Evolutionary conservation across 129 eudicot species (phyloP).

Genomic region (Solidago caesia): DNA sequence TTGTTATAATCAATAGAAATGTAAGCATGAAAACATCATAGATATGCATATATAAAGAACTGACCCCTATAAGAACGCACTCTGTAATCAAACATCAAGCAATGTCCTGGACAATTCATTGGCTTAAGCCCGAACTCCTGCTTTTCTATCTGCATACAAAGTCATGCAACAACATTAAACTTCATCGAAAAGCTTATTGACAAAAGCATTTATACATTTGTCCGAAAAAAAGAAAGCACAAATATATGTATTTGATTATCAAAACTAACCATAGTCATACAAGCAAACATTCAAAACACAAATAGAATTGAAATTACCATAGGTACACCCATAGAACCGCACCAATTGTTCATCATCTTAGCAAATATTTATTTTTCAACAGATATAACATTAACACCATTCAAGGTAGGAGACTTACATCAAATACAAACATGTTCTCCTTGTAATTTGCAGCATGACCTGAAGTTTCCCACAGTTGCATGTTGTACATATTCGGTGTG

Average conservation of each 20-base stretch:
- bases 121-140: conserved; percentile 97
- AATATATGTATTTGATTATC: background rate
- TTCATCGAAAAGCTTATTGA: conserved; percentile 2
- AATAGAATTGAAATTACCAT: background rate
- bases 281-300: background rate
- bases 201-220: background rate
- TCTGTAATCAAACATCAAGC: conserved; percentile 76
- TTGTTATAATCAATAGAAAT: conserved; percentile 7
- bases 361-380: background rate
- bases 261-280: background rate
- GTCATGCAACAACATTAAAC: conserved; percentile 15
- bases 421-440: conserved; percentile 91
- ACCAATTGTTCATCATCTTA: background rate
- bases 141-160: conserved; percentile 66
- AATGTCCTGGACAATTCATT: conserved; percentile 97
- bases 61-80: conserved; percentile 90
- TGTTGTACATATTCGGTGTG: conserved; percentile 84
- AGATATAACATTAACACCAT: background rate
- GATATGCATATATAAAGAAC: conserved; percentile 4
- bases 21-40: background rate
- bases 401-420: conserved; percentile 41
- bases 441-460: conserved; percentile 95
- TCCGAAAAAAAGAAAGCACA: background rate
- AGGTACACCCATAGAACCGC: background rate
- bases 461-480: conserved; percentile 96